These are phyloP conservation scores for Hibiscus syriacus DNA, from an alignment of 345 rosid species.

Conservation along the genomic window DNA sequence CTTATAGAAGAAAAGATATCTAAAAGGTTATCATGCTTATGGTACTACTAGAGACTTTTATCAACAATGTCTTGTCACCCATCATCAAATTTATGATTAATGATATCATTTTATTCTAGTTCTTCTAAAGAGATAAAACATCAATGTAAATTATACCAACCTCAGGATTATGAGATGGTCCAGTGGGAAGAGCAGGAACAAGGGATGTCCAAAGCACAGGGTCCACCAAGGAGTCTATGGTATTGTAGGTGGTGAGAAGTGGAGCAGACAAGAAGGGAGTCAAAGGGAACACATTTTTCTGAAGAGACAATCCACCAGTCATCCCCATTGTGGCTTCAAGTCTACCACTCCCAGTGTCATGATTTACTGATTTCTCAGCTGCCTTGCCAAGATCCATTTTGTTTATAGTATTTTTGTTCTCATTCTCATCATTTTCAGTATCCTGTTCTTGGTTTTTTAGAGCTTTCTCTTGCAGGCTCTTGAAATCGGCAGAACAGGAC, in stretches of 20 bases:
- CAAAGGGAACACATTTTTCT: slow-evolving; percentile 67
- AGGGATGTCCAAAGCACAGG: slow-evolving; percentile 84
- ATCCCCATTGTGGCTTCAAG: slow-evolving; percentile 54
- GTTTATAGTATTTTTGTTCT: slow-evolving; percentile 59
- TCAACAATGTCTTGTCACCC: background rate
- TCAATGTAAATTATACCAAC: slow-evolving; percentile 29
- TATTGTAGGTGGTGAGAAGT: slow-evolving; percentile 68
- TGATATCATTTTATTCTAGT: slow-evolving; percentile 4
- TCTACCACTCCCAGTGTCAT: slow-evolving; percentile 38
- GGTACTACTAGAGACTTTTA: background rate
- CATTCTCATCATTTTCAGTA: slow-evolving; percentile 68
- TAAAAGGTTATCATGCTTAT: background rate
- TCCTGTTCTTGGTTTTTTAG: slow-evolving; percentile 49
- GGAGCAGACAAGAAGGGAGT: slow-evolving; percentile 83
- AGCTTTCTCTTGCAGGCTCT: slow-evolving; percentile 75
- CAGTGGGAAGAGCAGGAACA: slow-evolving; percentile 59
- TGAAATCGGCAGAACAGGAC: slow-evolving; percentile 78
- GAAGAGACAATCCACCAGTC: slow-evolving; percentile 59
- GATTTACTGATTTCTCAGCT: slow-evolving; percentile 53
- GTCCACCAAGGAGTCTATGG: slow-evolving; percentile 62
- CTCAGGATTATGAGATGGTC: slow-evolving; percentile 63
- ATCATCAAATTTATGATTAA: background rate
- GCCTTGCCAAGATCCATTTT: slow-evolving; percentile 77
- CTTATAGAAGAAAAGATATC: background rate
- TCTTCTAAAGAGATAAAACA: background rate